These are phyloP conservation scores for Starmerella bacillaris DNA, from an alignment of 805 yeast genomes.

Conservation along the genomic window DNA sequence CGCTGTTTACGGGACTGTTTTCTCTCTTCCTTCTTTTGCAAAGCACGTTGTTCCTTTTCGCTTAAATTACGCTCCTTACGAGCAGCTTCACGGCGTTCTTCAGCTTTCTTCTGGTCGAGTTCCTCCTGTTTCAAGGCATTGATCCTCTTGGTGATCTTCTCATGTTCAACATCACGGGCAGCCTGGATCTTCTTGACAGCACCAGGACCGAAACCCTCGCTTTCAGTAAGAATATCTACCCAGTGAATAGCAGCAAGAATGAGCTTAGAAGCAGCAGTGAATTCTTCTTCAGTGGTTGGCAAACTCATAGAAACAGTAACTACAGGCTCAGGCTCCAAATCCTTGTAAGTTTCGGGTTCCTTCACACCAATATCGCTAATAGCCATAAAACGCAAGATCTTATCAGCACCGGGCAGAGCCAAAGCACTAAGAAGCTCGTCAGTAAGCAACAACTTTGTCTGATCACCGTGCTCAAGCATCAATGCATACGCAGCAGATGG, in stretches of 20 bases:
- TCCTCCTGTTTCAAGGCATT: conserved; percentile 53
- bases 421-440: conserved; percentile 28
- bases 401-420: conserved; percentile 29
- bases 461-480: conserved; percentile 77
- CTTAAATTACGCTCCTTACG: conserved; percentile 47
- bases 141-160: conserved; percentile 49
- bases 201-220: conserved; percentile 51
- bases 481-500: conserved; percentile 62
- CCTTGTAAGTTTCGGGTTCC: conserved; percentile 39
- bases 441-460: conserved; percentile 47
- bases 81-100: conserved; percentile 35
- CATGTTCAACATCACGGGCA: conserved; percentile 56
- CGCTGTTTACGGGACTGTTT: conserved; percentile 57
- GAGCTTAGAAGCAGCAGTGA: conserved; percentile 32
- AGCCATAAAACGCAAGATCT: conserved; percentile 46
- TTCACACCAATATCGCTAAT: conserved; percentile 70
- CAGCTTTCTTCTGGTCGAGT: conserved; percentile 47
- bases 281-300: conserved; percentile 34
- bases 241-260: conserved; percentile 40
- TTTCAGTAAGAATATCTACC: conserved; percentile 39
- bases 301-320: conserved; percentile 38
- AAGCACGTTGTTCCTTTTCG: conserved; percentile 63
- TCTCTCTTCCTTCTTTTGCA: conserved; percentile 60
- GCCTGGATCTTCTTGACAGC: conserved; percentile 49
- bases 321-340: conserved; percentile 19